These are phyloP conservation scores for Serendipita sp. DNA, from an alignment of 768 basidiomycete genomes.

Conservation along the genomic window DNA sequence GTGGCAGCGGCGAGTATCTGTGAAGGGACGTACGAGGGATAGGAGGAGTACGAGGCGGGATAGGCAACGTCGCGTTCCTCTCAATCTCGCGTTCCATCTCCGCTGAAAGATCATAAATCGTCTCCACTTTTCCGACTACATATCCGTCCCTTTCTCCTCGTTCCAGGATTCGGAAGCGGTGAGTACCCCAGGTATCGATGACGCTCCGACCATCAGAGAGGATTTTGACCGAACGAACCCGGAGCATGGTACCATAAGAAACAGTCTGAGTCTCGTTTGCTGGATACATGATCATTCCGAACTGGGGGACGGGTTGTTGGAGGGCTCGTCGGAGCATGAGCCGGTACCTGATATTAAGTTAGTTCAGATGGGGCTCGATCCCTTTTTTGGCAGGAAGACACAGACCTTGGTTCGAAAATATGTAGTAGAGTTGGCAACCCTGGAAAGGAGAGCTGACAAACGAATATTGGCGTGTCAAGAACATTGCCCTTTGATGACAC, in stretches of 20 bases:
- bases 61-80: constrained; percentile 15
- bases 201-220: constrained; percentile 79
- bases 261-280: constrained; percentile 22
- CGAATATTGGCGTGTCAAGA: constrained; percentile 82
- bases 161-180: constrained; percentile 77
- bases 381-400: background rate
- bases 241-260: constrained; percentile 80
- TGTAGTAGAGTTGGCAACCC: constrained; percentile 80
- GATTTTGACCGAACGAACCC: constrained; percentile 76
- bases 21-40: background rate
- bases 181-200: constrained; percentile 56
- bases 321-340: constrained; percentile 96
- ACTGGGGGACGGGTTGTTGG: constrained; percentile 54
- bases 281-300: constrained; percentile 85
- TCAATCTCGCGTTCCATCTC: constrained; percentile 27
- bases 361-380: too few relatives aligned
- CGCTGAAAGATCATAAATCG: constrained; percentile 26
- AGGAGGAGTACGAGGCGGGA: background rate
- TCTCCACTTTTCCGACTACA: constrained; percentile 66
- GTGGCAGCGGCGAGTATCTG: background rate
- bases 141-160: constrained; percentile 79
- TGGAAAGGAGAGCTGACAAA: constrained; percentile 81
- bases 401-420: constrained; percentile 77
- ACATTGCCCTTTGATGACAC: constrained; percentile 39
- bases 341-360: constrained; percentile 49